Evolutionary conservation across 1,139 yeast species (phyloP).

Genomic region (Magnusiomyces paraingens): DNA sequence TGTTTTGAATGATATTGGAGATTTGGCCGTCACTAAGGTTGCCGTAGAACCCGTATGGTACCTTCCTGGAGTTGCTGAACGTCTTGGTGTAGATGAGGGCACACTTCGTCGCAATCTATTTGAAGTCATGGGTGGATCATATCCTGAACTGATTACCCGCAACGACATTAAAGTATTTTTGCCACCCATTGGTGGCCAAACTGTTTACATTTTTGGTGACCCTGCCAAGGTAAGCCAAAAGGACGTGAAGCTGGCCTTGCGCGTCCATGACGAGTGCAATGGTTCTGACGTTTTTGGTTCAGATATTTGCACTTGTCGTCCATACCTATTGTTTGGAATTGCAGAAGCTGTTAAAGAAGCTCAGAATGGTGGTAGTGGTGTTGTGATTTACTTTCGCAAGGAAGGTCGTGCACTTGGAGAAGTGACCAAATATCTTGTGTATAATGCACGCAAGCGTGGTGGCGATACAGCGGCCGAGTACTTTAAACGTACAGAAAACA

Average conservation of each 20-base stretch:
- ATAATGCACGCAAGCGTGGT: slow-evolving; percentile 58
- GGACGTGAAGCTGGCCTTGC: slow-evolving; percentile 43
- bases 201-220: slow-evolving; percentile 57
- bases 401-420: slow-evolving; percentile 63
- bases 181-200: slow-evolving; percentile 59
- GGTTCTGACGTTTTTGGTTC: slow-evolving; percentile 62
- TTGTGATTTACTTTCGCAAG: slow-evolving; percentile 54
- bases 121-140: slow-evolving; percentile 60
- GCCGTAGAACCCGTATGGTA: slow-evolving; percentile 66
- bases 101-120: slow-evolving; percentile 51
- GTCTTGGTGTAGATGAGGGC: slow-evolving; percentile 49
- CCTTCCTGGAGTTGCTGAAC: slow-evolving; percentile 56
- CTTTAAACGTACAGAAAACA: slow-evolving; percentile 57
- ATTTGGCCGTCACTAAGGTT: slow-evolving; percentile 51
- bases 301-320: slow-evolving; percentile 61
- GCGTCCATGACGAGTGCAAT: slow-evolving; percentile 60
- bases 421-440: slow-evolving; percentile 57
- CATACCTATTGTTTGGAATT: slow-evolving; percentile 54
- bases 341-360: slow-evolving; percentile 60
- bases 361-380: slow-evolving; percentile 54
- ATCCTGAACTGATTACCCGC: slow-evolving; percentile 56
- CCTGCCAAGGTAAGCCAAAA: slow-evolving; percentile 47
- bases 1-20: slow-evolving; percentile 51
- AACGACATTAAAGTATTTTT: slow-evolving; percentile 55
- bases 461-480: slow-evolving; percentile 61